Conservation (phyloP, 108 stramenopile genomes). For the Chaetoceros muelleri region DNA sequence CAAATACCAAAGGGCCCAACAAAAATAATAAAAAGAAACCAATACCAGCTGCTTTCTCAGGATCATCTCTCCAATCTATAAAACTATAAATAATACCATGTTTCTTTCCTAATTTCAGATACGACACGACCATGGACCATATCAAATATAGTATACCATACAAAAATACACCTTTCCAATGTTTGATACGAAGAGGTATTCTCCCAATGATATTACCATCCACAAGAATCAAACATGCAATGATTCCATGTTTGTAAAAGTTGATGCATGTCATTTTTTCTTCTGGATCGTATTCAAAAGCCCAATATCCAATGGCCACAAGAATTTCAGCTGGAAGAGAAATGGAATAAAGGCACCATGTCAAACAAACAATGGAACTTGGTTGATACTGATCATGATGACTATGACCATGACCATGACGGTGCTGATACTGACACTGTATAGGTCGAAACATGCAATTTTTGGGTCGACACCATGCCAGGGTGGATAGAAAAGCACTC, state of each 20-base stretch:
- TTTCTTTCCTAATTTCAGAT: neutral
- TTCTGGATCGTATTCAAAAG: constrained; percentile 7
- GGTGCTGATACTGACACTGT: neutral
- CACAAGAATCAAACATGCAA: constrained; percentile 5
- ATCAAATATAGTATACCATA: neutral
- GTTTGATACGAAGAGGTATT: constrained; percentile 11
- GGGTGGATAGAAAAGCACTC: neutral
- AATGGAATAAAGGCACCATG: constrained; percentile 14
- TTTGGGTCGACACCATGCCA: neutral
- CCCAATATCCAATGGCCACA: constrained; percentile 11
- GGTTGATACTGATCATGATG: no score
- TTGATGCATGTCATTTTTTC: neutral
- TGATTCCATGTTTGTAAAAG: constrained; percentile 9
- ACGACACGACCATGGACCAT: neutral
- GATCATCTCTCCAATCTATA: neutral
- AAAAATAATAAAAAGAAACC: neutral
- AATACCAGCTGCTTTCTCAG: neutral
- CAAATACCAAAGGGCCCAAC: neutral
- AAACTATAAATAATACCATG: neutral
- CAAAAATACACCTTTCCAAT: neutral
- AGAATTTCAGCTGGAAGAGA: constrained; percentile 11
- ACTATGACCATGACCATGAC: neutral
- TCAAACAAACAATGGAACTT: neutral
- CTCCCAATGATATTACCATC: constrained; percentile 15
- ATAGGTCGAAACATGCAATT: neutral